Conservation (phyloP, 73 alveolate species). For the Paramecium tetraurelia region DNA sequence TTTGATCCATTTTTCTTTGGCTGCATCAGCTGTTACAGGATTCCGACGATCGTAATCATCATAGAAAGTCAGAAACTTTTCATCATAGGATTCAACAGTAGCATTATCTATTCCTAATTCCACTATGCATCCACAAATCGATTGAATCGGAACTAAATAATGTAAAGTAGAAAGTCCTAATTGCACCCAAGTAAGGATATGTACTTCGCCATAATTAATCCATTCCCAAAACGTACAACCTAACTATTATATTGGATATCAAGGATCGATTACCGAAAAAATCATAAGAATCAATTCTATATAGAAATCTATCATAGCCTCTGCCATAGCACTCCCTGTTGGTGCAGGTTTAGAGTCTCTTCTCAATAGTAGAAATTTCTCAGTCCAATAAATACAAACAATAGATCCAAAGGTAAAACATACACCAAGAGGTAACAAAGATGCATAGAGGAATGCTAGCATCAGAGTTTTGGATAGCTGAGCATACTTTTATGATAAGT, state of each 20-base stretch:
- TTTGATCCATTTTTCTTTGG: constrained; percentile 58
- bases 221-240: not conserved
- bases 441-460: constrained; percentile 22
- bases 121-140: not conserved
- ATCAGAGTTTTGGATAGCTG: not conserved
- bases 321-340: constrained; percentile 25
- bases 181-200: not conserved
- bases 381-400: constrained; percentile 15
- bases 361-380: constrained; percentile 12
- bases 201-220: not conserved
- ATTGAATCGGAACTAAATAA: not conserved
- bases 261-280: not conserved
- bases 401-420: not conserved
- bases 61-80: not conserved
- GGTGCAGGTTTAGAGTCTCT: constrained; percentile 40
- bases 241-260: not conserved
- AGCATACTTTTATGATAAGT: constrained; percentile 19
- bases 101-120: not conserved
- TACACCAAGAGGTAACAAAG: not conserved
- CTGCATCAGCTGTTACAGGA: constrained; percentile 57
- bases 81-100: constrained; percentile 34
- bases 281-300: not conserved
- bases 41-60: constrained; percentile 47
- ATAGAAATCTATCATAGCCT: constrained; percentile 29
- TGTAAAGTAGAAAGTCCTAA: not conserved